Conservation (phyloP, 768 basidiomycete species). For the Leccinum pellstonianum region DNA sequence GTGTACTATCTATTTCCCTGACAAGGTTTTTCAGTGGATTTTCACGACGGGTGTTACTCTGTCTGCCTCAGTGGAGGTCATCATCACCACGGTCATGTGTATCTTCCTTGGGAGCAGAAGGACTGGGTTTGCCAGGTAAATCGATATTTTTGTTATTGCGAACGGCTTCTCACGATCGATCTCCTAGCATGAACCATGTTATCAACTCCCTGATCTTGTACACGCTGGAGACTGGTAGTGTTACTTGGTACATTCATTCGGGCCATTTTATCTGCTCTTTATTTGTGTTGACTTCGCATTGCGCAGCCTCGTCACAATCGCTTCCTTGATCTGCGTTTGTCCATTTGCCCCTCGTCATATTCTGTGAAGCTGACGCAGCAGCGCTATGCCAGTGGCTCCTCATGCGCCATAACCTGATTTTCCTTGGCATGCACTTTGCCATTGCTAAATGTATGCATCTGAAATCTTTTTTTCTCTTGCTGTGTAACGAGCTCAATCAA, state of each 20-base stretch:
- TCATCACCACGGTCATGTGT: constrained; percentile 32
- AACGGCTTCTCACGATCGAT: background rate
- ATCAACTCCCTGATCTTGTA: constrained; percentile 51
- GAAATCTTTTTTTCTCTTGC: background rate
- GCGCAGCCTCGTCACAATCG: constrained; percentile 30
- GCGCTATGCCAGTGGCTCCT: constrained; percentile 23
- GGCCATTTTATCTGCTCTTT: background rate
- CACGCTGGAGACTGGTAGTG: constrained; percentile 50
- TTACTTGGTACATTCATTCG: constrained; percentile 39
- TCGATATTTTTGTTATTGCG: background rate
- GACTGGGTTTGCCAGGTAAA: constrained; percentile 32
- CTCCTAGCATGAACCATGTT: constrained; percentile 44
- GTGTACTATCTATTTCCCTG: background rate
- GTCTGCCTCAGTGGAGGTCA: constrained; percentile 34
- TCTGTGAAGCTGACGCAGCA: background rate
- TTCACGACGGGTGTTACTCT: constrained; percentile 33
- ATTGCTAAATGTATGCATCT: constrained; percentile 31
- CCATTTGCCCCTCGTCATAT: background rate
- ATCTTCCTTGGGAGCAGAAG: constrained; percentile 33
- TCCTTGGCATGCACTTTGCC: constrained; percentile 36
- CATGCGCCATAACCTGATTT: constrained; percentile 37
- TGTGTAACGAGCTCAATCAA: background rate
- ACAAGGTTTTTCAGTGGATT: constrained; percentile 25
- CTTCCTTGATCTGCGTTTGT: constrained; percentile 35
- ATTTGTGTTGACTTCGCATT: background rate